phyloP scores from a whole-genome alignment of 2,329 filamentous ascomycete genomes.

The Cyphellophora europaea region DNA sequence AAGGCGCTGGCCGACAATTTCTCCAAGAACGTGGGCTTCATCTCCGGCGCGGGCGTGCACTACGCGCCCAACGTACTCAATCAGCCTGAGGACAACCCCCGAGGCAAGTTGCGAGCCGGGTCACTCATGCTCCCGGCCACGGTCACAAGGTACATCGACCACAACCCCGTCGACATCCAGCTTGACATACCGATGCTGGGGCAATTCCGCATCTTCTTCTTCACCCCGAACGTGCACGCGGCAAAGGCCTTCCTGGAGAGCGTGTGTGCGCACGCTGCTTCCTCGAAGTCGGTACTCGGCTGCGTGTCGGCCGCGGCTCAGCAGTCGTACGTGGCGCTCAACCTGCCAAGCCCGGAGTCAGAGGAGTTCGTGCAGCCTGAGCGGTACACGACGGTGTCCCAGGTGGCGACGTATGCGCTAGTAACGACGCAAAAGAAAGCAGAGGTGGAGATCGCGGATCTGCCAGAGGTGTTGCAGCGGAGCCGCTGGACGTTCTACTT shows the following conservation, averaged over 20 bases:
- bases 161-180: constrained; percentile 68
- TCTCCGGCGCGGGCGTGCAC: constrained; percentile 61
- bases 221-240: constrained; percentile 53
- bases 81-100: constrained; percentile 29
- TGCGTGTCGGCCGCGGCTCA: constrained; percentile 51
- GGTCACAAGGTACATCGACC: constrained; percentile 65
- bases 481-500: constrained; percentile 66
- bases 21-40: constrained; percentile 61
- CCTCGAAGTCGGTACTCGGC: constrained; percentile 46
- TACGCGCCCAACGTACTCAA: constrained; percentile 59
- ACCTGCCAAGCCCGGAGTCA: constrained; percentile 46
- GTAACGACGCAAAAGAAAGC: constrained; percentile 58
- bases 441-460: constrained; percentile 55
- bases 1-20: constrained; percentile 58
- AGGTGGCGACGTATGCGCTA: constrained; percentile 59
- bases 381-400: constrained; percentile 59
- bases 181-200: constrained; percentile 69
- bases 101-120: constrained; percentile 28
- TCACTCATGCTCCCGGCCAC: constrained; percentile 54
- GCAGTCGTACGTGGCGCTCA: constrained; percentile 52
- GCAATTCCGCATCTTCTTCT: constrained; percentile 67
- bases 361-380: constrained; percentile 60
- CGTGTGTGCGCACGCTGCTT: constrained; percentile 48
- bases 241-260: constrained; percentile 49
- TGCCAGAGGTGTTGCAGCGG: constrained; percentile 53